Evolutionary conservation across 306 rosid species (phyloP), one percentile per base, ranked within the genome.

Genomic region (Chamaecrista fasciculata): DNA sequence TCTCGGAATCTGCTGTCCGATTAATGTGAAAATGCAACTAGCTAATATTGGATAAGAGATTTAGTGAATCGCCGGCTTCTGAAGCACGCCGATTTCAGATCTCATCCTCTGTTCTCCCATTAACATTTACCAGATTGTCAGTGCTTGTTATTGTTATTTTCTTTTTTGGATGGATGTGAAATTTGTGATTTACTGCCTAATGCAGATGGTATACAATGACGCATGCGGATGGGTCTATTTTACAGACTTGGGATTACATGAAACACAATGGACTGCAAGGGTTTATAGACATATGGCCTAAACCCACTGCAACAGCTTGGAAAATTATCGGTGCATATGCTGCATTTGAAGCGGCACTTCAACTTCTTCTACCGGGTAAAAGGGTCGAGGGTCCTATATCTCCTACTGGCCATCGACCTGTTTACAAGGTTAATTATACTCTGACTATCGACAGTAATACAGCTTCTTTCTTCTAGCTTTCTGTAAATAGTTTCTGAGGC

Each of bases 141-240:
- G 26, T 59, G 46, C 18, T n/a, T n/a, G n/a, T n/a, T n/a, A n/a
- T n/a, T n/a, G n/a, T n/a, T n/a, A n/a, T n/a, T n/a, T n/a, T n/a
- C n/a, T n/a, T n/a, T n/a, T n/a, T n/a, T 56, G 3, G 40, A 37
- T 39, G 4, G 31, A 4, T 44, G 29, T 70, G 33, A 39, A 62
- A 51, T 36, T 61, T 58, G 4, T 50, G 55, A 58, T 74, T 25
- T 59, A 37, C 61, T 53, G 2, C 21, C 59, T 40, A 8, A 55
- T 82, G 82, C 86, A 94, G 99, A 84, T 94, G 99, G 99, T 86
- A 91, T 66, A 91, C 97, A 8, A 94, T 94, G 99, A 91, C 89
- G 5, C 76, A 63, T 15, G 91, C 96, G 4, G 91, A 94, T 59
- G 99, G 99, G 23, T 94, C 97, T 3, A 31, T 94, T 53, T 36